Evolutionary conservation across 148 eudicot species (phyloP).

Genomic region (Chenopodium album): DNA sequence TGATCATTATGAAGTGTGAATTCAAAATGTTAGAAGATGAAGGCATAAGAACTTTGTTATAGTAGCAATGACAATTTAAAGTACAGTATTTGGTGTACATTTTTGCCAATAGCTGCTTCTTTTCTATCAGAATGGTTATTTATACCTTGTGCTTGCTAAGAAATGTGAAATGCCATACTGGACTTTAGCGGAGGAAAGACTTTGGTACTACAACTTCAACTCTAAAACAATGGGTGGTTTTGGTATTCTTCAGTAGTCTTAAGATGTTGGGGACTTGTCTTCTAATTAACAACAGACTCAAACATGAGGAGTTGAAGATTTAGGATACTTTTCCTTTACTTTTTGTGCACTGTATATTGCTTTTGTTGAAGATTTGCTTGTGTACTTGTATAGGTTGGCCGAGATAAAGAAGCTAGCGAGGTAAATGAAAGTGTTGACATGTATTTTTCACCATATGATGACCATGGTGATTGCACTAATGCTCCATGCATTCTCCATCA

Average conservation of each 20-base stretch:
- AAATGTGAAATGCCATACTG: background rate
- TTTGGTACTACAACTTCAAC: background rate
- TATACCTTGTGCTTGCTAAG: background rate
- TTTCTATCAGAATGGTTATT: background rate
- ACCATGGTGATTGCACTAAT: background rate
- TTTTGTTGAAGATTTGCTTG: background rate
- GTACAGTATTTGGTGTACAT: background rate
- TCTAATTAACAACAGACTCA: background rate
- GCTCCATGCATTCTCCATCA: constrained; percentile 1
- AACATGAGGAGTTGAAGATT: background rate
- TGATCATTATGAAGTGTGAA: background rate
- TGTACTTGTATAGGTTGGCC: constrained; percentile 9
- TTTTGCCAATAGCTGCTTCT: background rate
- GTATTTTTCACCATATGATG: constrained; percentile 22
- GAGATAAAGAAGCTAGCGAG: constrained; percentile 5
- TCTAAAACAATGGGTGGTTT: background rate
- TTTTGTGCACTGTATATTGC: background rate
- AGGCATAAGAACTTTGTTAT: background rate
- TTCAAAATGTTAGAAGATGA: background rate
- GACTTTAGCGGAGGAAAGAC: background rate
- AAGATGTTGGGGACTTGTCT: background rate
- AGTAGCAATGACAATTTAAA: background rate
- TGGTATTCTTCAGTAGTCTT: background rate
- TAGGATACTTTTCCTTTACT: background rate
- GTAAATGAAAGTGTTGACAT: constrained; percentile 19